Conservation (phyloP, 2,329 filamentous ascomycete species). For the Colletotrichum incanum region DNA sequence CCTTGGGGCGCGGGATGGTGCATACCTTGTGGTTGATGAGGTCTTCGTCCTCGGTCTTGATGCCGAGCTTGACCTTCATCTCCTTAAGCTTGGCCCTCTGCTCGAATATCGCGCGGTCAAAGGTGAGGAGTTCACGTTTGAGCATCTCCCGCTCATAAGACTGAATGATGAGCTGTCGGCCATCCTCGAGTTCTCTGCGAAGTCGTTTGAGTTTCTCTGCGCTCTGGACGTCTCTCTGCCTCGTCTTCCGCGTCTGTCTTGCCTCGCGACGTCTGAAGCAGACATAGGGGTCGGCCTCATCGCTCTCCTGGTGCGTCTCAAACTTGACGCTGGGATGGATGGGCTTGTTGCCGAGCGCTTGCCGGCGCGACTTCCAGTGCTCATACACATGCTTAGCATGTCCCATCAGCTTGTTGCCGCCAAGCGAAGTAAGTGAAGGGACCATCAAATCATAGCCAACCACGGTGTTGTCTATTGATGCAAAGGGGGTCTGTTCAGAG, state of each 20-base stretch:
- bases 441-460: conserved; percentile 85
- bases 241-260: conserved; percentile 93
- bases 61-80: conserved; percentile 88
- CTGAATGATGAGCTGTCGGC: conserved; percentile 83
- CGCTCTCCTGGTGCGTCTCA: conserved; percentile 93
- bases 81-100: conserved; percentile 87
- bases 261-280: conserved; percentile 97
- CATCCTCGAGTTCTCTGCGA: conserved; percentile 91
- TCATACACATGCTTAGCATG: conserved; percentile 87
- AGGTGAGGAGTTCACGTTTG: conserved; percentile 82
- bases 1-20: conserved; percentile 8
- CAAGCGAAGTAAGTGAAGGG: conserved; percentile 71
- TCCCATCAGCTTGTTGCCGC: conserved; percentile 64
- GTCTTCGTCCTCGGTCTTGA: conserved; percentile 95
- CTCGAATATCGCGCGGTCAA: conserved; percentile 86
- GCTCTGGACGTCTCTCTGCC: conserved; percentile 92
- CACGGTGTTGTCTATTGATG: conserved; percentile 89
- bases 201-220: conserved; percentile 95
- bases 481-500: conserved; percentile 87
- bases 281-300: conserved; percentile 97
- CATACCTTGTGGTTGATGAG: conserved; percentile 92
- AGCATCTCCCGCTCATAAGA: conserved; percentile 85
- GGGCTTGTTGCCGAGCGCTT: conserved; percentile 77
- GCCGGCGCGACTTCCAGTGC: conserved; percentile 85
- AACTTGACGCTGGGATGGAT: conserved; percentile 90